Evolutionary conservation across 176 grass and related monocot species (phyloP).

Genomic region (Carex parvula): DNA sequence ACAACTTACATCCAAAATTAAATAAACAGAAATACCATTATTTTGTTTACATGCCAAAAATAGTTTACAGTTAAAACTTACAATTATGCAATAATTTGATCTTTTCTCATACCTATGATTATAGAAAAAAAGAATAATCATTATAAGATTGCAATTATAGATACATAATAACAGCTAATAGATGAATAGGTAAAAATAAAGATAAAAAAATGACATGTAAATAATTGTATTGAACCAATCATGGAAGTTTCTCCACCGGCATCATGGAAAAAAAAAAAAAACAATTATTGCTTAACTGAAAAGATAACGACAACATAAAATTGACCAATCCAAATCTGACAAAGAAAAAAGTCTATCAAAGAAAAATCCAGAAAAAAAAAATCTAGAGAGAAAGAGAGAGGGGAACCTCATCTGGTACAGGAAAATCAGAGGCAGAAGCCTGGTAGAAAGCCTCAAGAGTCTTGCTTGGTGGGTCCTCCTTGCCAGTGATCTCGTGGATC

Average conservation of each 20-base stretch:
- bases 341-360: neutral
- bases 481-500: conserved; percentile 15
- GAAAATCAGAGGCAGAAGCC: conserved; percentile 48
- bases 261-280: neutral
- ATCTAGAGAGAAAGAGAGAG: neutral
- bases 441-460: conserved; percentile 51
- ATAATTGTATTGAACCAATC: neutral
- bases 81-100: neutral
- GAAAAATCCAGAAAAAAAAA: neutral
- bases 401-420: conserved; percentile 53
- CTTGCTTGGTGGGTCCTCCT: conserved; percentile 38
- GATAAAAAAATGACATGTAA: neutral
- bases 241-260: neutral
- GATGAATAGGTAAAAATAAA: neutral
- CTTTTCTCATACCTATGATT: neutral
- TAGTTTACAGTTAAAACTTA: neutral
- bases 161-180: neutral
- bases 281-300: neutral
- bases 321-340: neutral
- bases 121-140: neutral
- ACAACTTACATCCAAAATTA: neutral
- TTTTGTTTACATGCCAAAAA: neutral
- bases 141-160: neutral
- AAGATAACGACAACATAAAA: neutral
- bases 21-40: neutral